A percentile compares a stretch with the other conserved stretches of the same genome.
These are phyloP conservation scores for Globisporangium ultimum DNA, from an alignment of 352 stramenopile genomes.

Conservation along the genomic window DNA sequence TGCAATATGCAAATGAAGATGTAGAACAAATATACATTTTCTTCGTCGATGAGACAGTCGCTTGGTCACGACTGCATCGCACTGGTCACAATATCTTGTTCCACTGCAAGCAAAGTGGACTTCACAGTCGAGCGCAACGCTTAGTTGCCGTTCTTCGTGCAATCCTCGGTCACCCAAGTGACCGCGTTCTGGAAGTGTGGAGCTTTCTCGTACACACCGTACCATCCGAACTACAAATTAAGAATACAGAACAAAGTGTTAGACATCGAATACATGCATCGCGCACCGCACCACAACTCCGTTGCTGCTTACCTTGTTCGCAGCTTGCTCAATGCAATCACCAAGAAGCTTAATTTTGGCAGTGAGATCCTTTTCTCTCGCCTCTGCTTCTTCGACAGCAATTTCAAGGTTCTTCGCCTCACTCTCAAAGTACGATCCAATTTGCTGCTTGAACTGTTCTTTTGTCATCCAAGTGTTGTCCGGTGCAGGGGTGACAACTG, in stretches of 20 bases:
- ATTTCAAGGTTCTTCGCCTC: constrained; percentile 25
- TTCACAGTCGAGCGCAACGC: not conserved
- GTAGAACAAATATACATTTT: too few relatives aligned
- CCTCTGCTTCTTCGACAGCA: constrained; percentile 17
- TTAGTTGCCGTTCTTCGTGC: constrained; percentile 18
- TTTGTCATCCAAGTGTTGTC: constrained; percentile 35
- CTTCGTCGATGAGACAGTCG: too few relatives aligned
- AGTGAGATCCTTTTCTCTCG: constrained; percentile 16
- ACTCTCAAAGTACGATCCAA: constrained; percentile 24
- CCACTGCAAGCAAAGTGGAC: too few relatives aligned
- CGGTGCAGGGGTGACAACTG: constrained; percentile 4
- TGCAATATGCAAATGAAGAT: too few relatives aligned
- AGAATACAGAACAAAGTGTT: not conserved
- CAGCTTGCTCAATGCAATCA: constrained; percentile 39
- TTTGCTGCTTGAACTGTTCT: constrained; percentile 29
- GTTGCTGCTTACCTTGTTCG: constrained; percentile 34
- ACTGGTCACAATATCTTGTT: too few relatives aligned
- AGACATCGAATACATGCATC: constrained; percentile 8
- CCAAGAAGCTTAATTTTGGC: constrained; percentile 25
- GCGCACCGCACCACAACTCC: not conserved
- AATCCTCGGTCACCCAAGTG: constrained; percentile 43
- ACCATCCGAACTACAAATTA: constrained; percentile 40
- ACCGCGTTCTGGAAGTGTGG: constrained; percentile 42
- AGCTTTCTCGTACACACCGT: constrained; percentile 47
- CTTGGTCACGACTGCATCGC: too few relatives aligned